Percentiles rank a stretch among this genome's conserved stretches.
These are phyloP conservation scores for Neotropicomus parvogracilis DNA, from an alignment of 1,284 basidiomycete species.

Conservation along the genomic window DNA sequence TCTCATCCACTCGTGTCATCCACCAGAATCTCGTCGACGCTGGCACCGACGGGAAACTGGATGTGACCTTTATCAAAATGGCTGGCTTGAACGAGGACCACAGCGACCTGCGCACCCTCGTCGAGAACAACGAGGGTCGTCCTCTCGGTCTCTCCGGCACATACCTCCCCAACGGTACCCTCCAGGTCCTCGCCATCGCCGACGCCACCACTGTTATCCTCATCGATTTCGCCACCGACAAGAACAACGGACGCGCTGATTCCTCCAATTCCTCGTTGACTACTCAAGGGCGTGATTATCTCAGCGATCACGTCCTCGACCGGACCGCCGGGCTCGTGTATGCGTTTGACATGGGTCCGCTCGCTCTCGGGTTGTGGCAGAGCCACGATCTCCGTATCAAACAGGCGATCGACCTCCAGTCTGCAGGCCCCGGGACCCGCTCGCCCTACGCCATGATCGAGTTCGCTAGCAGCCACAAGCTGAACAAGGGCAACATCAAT, in stretches of 20 bases:
- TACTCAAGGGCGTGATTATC: slow-evolving; percentile 24
- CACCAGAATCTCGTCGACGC: slow-evolving; percentile 29
- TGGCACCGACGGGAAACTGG: slow-evolving; percentile 25
- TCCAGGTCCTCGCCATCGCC: slow-evolving; percentile 28
- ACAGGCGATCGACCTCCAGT: slow-evolving; percentile 56
- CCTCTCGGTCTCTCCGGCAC: slow-evolving; percentile 31
- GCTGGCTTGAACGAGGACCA: slow-evolving; percentile 25
- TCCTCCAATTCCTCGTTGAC: slow-evolving; percentile 16
- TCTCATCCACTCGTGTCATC: slow-evolving; percentile 18
- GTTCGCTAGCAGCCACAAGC: slow-evolving; percentile 36
- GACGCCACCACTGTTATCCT: slow-evolving; percentile 29
- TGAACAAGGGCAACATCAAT: slow-evolving; percentile 39
- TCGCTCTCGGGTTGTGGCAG: slow-evolving; percentile 36
- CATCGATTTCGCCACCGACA: slow-evolving; percentile 25
- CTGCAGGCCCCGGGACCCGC: slow-evolving; percentile 37
- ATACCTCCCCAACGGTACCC: slow-evolving; percentile 18
- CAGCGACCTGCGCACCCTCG: slow-evolving; percentile 19
- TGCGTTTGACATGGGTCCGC: slow-evolving; percentile 41
- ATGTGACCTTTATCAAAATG: slow-evolving; percentile 18
- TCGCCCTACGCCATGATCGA: slow-evolving; percentile 44
- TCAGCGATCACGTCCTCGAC: slow-evolving; percentile 33
- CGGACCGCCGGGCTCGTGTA: slow-evolving; percentile 37
- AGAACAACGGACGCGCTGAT: slow-evolving; percentile 37
- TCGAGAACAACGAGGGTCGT: slow-evolving; percentile 33
- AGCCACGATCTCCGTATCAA: slow-evolving; percentile 36